These are phyloP conservation scores for Crithidia bombi DNA, from an alignment of 208 protist species.

Conservation along the genomic window DNA sequence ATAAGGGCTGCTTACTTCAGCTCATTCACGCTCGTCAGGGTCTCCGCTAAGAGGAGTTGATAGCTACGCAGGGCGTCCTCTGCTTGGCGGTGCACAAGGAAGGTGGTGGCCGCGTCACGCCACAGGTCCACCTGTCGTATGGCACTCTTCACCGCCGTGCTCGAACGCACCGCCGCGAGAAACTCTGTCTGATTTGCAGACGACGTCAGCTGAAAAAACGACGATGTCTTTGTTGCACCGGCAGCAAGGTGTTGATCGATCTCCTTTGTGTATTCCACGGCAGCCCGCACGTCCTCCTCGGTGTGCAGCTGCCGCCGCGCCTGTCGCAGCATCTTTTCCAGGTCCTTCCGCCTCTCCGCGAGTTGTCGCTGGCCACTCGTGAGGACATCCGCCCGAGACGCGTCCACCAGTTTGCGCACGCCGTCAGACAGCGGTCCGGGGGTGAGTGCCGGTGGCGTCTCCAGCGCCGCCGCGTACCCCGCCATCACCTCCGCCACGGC, in stretches of 20 bases:
- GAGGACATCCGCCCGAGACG: slow-evolving; percentile 38
- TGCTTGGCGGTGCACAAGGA: slow-evolving; percentile 67
- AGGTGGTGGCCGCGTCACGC: slow-evolving; percentile 54
- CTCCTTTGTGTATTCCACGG: slow-evolving; percentile 44
- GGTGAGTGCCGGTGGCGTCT: slow-evolving; percentile 15
- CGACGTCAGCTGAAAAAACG: not conserved
- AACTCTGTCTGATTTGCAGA: slow-evolving; percentile 18
- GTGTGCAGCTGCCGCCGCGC: slow-evolving; percentile 72
- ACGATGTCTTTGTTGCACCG: not conserved
- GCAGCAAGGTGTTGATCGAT: slow-evolving; percentile 21
- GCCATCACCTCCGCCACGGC: slow-evolving; percentile 42
- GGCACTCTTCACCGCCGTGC: slow-evolving; percentile 49
- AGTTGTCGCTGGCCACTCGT: slow-evolving; percentile 52
- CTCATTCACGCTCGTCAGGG: slow-evolving; percentile 55
- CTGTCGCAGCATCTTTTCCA: slow-evolving; percentile 50
- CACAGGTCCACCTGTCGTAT: slow-evolving; percentile 66
- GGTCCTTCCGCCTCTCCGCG: slow-evolving; percentile 41
- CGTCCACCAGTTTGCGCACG: slow-evolving; percentile 34
- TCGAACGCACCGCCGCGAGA: slow-evolving; percentile 28
- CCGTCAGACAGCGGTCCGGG: slow-evolving; percentile 54
- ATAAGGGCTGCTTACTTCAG: slow-evolving; percentile 27
- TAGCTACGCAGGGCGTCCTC: slow-evolving; percentile 69
- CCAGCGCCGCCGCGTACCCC: slow-evolving; percentile 19
- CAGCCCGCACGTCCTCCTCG: slow-evolving; percentile 62
- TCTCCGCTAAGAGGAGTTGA: slow-evolving; percentile 67